Conservation (phyloP, 1,139 yeast genomes). For the Pichiaceae sp. region DNA sequence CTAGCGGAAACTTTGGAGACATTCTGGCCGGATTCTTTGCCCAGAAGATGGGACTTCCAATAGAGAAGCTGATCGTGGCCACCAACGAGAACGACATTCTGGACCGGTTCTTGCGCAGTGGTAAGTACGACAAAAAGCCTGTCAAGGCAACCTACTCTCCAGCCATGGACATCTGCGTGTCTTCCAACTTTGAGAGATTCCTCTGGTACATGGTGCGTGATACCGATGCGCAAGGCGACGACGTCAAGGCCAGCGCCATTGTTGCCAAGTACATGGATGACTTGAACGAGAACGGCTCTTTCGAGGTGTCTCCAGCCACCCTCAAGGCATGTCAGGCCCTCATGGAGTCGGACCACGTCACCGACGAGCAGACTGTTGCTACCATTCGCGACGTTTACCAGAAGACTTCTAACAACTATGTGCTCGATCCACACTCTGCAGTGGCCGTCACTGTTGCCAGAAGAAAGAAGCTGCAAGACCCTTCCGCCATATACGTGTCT, state of each 20-base stretch:
- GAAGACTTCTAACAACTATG: conserved; percentile 56
- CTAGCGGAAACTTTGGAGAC: conserved; percentile 97
- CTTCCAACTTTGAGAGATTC: conserved; percentile 92
- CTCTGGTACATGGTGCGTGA: conserved; percentile 89
- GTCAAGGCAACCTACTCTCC: conserved; percentile 92
- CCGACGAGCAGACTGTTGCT: conserved; percentile 63
- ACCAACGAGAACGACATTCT: conserved; percentile 93
- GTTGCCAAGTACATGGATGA: conserved; percentile 72
- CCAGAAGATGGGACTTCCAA: conserved; percentile 89
- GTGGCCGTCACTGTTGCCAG: conserved; percentile 83
- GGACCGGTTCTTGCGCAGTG: conserved; percentile 83
- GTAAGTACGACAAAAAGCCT: conserved; percentile 65
- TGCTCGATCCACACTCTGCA: conserved; percentile 93
- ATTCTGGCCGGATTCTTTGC: conserved; percentile 96
- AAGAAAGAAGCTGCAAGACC: conserved; percentile 46
- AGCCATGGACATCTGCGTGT: conserved; percentile 95
- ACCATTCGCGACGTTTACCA: conserved; percentile 69
- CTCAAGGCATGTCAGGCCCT: conserved; percentile 57
- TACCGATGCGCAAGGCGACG: conserved; percentile 44
- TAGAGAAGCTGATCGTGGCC: conserved; percentile 80
- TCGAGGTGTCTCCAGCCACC: conserved; percentile 59
- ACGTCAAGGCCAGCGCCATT: conserved; percentile 65
- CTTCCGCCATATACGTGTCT: conserved; percentile 53
- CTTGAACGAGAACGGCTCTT: conserved; percentile 68
- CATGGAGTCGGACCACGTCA: conserved; percentile 74